Conservation (phyloP, 148 eudicot species). For the Cornus kousa region DNA sequence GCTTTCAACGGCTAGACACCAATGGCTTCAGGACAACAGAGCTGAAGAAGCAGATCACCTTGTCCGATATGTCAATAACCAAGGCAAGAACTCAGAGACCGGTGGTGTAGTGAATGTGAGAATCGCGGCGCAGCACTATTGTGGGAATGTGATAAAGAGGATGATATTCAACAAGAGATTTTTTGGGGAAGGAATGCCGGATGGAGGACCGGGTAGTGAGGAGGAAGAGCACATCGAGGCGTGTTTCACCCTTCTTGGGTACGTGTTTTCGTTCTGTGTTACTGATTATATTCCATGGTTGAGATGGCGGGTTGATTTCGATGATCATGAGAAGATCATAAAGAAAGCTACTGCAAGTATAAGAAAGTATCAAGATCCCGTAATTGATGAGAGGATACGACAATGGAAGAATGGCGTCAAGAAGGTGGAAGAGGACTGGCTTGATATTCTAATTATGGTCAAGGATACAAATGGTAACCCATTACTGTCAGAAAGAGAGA, state of each 20-base stretch:
- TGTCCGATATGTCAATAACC: no score
- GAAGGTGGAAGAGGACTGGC: constrained; percentile 1
- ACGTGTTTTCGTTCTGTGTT: constrained; percentile 5
- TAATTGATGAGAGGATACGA: constrained; percentile 11
- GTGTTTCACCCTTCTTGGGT: not conserved
- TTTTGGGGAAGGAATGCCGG: not conserved
- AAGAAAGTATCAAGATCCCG: constrained; percentile 9
- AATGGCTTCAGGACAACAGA: no score
- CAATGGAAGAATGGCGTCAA: not conserved
- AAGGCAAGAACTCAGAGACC: no score
- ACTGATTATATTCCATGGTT: constrained; percentile 12
- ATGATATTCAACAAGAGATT: no score
- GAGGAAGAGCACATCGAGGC: constrained; percentile 15
- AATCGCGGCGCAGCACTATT: not conserved
- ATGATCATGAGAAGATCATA: constrained; percentile 11
- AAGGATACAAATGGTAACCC: constrained; percentile 6
- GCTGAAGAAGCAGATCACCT: no score
- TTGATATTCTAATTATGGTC: constrained; percentile 9
- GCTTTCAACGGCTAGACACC: no score
- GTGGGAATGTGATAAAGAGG: not conserved
- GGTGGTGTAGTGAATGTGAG: constrained; percentile 10
- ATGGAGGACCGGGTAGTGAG: constrained; percentile 9
- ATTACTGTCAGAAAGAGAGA: constrained; percentile 4
- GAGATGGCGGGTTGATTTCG: constrained; percentile 2
- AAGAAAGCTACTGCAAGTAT: not conserved